Evolutionary conservation across 2,329 filamentous ascomycete species (phyloP), one percentile per base, ranked within the genome.

Genomic region (Fusarium stilboides): DNA sequence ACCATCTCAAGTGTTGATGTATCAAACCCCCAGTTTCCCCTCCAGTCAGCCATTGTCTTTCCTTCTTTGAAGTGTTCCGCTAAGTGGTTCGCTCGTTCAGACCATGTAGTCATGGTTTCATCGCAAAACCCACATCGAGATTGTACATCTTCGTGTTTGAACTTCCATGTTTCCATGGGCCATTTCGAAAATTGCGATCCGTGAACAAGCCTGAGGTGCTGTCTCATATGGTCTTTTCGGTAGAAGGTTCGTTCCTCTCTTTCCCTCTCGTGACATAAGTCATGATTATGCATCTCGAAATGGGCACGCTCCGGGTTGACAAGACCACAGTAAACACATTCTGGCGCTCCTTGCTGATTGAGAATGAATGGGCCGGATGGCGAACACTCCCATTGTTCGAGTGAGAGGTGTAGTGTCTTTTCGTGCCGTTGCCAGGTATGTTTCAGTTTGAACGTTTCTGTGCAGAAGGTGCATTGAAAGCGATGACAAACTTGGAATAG

Each of bases 351-450:
- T 3, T 80, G 75, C 15, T 82, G 78, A 19, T 84, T 79, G 2
- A 82, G 72, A 2, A 81, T 78, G 0, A 60, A 70, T 4, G 78
- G 74, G n/a, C 80, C 80, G 0, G 52, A 15, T 3, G 80, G 81
- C 1, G 78, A 77, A 44, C 79, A 87, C 61, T 80, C 81, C 86
- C 77, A 88, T 47, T 71, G 78, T 73, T 79, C 82, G 0, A 84
- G 84, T 8, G 80, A 85, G 49, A 78, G 79, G 73, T 78, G 86
- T 52, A 80, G 79, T 52, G 81, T 80, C 42, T 81, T 82, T 57
- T 88, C 86, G 62, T 88, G 86, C 20, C 86, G 77, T 36, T 81
- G 80, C 82, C 82, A 84, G 22, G 83, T 81, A 50, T 84, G 79
- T 15, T 83, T 83, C 0, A 79, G 78, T 49, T 79, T 80, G 68